phyloP scores from a whole-genome alignment of 257 asterid genomes.

The Cinchona pubescens region DNA sequence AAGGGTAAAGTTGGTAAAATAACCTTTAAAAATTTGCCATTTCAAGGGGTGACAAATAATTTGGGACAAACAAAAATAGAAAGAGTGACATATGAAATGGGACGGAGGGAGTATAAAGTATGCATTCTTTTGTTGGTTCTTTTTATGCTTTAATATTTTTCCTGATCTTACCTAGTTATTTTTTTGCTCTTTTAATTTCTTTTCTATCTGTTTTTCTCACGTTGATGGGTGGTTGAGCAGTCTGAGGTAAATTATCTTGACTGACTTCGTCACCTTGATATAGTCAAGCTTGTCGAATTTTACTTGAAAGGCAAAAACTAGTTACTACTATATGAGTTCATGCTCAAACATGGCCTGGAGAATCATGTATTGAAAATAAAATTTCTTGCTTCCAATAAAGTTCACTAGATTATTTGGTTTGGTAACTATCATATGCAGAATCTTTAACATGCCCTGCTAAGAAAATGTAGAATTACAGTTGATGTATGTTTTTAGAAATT shows the following conservation, averaged over 20 bases:
- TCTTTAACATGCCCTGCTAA: neutral
- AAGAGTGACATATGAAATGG: too few relatives aligned
- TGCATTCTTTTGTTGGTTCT: neutral
- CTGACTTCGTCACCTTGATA: slow-evolving; percentile 37
- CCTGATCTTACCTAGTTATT: neutral
- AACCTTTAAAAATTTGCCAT: too few relatives aligned
- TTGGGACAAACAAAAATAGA: too few relatives aligned
- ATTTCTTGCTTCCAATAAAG: neutral
- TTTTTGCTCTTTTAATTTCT: neutral
- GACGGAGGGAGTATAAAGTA: neutral
- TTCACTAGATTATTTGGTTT: neutral
- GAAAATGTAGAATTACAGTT: neutral
- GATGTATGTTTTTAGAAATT: neutral
- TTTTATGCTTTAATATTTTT: neutral
- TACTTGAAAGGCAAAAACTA: slow-evolving; percentile 45
- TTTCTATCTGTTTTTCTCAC: neutral
- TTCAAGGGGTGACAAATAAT: too few relatives aligned
- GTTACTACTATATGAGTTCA: slow-evolving; percentile 39
- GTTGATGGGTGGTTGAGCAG: slow-evolving; percentile 21
- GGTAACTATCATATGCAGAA: neutral
- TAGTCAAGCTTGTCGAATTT: slow-evolving; percentile 44
- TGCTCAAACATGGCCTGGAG: slow-evolving; percentile 44
- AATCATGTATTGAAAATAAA: slow-evolving; percentile 36
- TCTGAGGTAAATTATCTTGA: slow-evolving; percentile 44
- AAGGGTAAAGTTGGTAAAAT: too few relatives aligned